phyloP scores from a whole-genome alignment of 2,329 filamentous ascomycete species.

The Pestalotiopsis sp. region DNA sequence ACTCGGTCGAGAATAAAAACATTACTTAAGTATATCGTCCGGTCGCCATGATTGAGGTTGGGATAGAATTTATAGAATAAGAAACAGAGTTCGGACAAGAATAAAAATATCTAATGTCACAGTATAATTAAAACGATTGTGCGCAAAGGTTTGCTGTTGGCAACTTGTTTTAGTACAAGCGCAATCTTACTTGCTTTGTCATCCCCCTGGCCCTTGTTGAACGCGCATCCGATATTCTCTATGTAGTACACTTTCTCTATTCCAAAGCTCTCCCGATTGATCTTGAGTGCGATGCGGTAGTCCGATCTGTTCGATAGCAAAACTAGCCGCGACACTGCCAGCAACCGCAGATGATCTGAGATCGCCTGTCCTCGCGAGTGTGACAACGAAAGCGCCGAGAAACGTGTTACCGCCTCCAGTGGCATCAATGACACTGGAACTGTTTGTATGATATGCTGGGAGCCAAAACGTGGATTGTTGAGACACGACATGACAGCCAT shows the following conservation, averaged over 20 bases:
- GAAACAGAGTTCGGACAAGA: neutral
- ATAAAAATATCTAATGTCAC: neutral
- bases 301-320: conserved; percentile 35
- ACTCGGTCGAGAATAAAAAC: neutral
- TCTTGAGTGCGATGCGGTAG: conserved; percentile 19
- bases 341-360: conserved; percentile 29
- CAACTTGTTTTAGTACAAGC: no score
- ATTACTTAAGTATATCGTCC: no score
- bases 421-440: conserved; percentile 31
- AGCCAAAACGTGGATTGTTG: conserved; percentile 24
- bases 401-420: conserved; percentile 41
- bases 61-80: no score
- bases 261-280: neutral
- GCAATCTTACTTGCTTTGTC: no score
- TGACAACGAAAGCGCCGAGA: conserved; percentile 33
- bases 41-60: no score
- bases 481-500: conserved; percentile 28
- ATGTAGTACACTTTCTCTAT: neutral
- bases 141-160: no score
- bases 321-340: conserved; percentile 36
- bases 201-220: no score
- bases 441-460: conserved; percentile 26
- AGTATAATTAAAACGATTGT: no score
- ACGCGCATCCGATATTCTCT: neutral
- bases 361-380: conserved; percentile 25